Evolutionary conservation across 163 green algal genomes (phyloP), one percentile per base, ranked within the genome.

Genomic region (Coccomyxa subellipsoidea): DNA sequence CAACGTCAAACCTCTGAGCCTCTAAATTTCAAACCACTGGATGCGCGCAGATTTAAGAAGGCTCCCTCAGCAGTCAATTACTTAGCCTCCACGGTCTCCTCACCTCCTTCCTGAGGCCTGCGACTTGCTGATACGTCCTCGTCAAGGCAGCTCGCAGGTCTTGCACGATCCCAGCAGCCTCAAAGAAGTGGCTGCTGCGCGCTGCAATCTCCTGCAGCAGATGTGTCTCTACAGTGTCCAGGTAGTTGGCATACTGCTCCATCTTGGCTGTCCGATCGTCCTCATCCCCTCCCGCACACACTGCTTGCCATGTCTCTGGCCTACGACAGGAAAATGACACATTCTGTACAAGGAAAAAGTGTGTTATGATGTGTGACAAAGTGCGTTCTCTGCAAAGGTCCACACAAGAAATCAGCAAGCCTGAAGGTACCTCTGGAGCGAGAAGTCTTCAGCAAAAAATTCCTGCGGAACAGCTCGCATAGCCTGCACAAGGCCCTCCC

Each of bases 371-470:
- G n/a, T n/a, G n/a, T n/a, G n/a, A n/a, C n/a, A n/a, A n/a, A n/a
- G n/a, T n/a, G n/a, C n/a, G n/a, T n/a, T n/a, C n/a, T n/a, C n/a
- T n/a, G n/a, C n/a, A n/a, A n/a, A n/a, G n/a, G n/a, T n/a, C n/a
- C n/a, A n/a, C n/a, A n/a, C n/a, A n/a, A n/a, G n/a, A n/a, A n/a
- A n/a, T n/a, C n/a, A n/a, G n/a, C 54, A 0, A 88, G 12, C 47
- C 0, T 39, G 31, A 29, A 71, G 78, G 40, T 54, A 93, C 92
- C 89, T 90, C 40, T 88, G 82, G 15, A 94, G 84, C 12, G 87
- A 88, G 54, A 95, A 97, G 40, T 90, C 89, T 70, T 97, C 92
- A 21, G 90, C 82, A 84, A 97, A 97, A 86, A 92, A 97, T 23
- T 90, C 78, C 15, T 78, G 80, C 4, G 94, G 94, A 77, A 97